These are phyloP conservation scores for Auxenochlorella protothecoides DNA, from an alignment of 139 green algal genomes.

Conservation along the genomic window DNA sequence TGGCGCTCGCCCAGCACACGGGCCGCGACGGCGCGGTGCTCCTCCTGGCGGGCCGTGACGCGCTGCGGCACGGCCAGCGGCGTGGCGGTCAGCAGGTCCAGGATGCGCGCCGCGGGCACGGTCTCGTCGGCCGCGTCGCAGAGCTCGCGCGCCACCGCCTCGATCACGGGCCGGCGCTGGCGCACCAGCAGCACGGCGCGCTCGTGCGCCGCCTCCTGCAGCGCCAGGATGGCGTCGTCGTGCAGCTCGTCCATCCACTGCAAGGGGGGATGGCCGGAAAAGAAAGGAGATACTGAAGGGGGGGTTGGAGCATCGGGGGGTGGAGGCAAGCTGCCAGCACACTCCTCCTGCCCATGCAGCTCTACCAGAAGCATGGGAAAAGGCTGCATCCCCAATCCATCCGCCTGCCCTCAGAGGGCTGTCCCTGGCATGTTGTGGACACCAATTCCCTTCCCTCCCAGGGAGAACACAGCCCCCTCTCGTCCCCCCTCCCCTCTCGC, in stretches of 20 bases:
- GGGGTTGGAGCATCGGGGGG: too few species aligned
- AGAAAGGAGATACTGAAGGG: too few species aligned
- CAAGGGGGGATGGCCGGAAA: neutral
- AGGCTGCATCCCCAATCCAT: too few species aligned
- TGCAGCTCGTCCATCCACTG: slow-evolving; percentile 11
- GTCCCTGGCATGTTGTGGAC: too few species aligned
- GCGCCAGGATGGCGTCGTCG: slow-evolving; percentile 22
- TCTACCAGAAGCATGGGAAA: too few species aligned
- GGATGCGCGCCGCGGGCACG: slow-evolving; percentile 29
- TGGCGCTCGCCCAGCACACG: neutral
- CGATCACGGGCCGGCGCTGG: slow-evolving; percentile 30
- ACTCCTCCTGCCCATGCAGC: too few species aligned
- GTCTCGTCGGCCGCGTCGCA: slow-evolving; percentile 21
- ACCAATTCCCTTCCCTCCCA: neutral
- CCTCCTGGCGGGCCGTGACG: neutral
- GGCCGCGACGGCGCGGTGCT: neutral
- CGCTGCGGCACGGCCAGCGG: neutral
- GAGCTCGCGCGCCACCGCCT: slow-evolving; percentile 31
- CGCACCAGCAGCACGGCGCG: slow-evolving; percentile 12
- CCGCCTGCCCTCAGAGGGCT: too few species aligned
- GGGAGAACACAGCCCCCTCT: neutral
- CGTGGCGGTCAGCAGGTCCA: slow-evolving; percentile 29
- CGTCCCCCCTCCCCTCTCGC: slow-evolving; percentile 6
- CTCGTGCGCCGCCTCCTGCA: slow-evolving; percentile 36
- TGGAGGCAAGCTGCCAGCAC: too few species aligned